phyloP scores from a whole-genome alignment of 2,329 filamentous ascomycete species.

The Rutstroemia sp. region DNA sequence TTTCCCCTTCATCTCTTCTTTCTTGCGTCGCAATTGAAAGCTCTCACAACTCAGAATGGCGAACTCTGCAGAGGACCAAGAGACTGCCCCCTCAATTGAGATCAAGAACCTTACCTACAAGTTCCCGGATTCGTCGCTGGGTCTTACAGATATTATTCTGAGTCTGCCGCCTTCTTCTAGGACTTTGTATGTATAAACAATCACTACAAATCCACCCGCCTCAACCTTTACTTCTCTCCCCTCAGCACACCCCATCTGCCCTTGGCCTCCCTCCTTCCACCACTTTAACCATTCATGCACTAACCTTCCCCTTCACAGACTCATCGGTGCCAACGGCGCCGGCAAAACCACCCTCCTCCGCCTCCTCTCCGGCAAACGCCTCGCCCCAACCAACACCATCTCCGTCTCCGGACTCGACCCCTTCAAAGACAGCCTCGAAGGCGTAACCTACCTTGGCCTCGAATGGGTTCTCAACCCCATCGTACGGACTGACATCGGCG shows the following conservation, averaged over 20 bases:
- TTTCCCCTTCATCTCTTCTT: too few species aligned
- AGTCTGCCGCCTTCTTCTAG: slow-evolving; percentile 32
- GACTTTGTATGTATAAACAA: slow-evolving; percentile 58
- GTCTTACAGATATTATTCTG: slow-evolving; percentile 66
- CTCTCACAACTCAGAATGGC: neutral
- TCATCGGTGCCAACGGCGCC: slow-evolving; percentile 98
- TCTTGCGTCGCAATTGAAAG: too few species aligned
- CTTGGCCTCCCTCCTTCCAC: neutral
- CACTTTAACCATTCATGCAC: slow-evolving; percentile 32
- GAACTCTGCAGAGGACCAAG: slow-evolving; percentile 11
- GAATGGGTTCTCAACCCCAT: slow-evolving; percentile 99
- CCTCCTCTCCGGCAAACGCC: slow-evolving; percentile 88
- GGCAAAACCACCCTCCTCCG: slow-evolving; percentile 93
- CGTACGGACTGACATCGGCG: slow-evolving; percentile 89
- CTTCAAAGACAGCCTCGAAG: slow-evolving; percentile 82
- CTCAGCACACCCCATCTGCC: neutral
- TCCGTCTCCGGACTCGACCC: slow-evolving; percentile 78
- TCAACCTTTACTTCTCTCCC: neutral
- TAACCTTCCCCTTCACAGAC: slow-evolving; percentile 53
- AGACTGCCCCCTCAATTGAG: slow-evolving; percentile 42
- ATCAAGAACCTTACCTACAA: slow-evolving; percentile 76
- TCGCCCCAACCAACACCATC: slow-evolving; percentile 71
- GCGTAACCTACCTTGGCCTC: slow-evolving; percentile 92
- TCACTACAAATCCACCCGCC: neutral
- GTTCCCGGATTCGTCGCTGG: slow-evolving; percentile 79